Evolutionary conservation across 768 basidiomycete genomes (phyloP).

Genomic region (Hemileccinum impolitum): DNA sequence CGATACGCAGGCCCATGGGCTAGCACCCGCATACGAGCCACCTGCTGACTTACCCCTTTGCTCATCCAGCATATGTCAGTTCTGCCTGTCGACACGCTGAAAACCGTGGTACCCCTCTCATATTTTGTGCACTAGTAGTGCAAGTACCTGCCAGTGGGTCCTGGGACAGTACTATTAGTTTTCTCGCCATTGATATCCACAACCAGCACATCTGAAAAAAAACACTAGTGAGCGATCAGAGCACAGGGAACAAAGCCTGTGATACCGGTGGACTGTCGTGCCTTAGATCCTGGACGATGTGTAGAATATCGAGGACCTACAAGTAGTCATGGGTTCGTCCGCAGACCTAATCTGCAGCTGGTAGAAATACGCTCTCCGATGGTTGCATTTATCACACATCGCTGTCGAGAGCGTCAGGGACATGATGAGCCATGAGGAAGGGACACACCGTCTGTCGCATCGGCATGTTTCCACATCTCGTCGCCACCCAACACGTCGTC

Average conservation of each 20-base stretch:
- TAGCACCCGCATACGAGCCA: too few relatives aligned
- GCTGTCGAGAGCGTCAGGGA: constrained; percentile 32
- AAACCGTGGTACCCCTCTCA: too few relatives aligned
- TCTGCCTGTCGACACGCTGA: too few relatives aligned
- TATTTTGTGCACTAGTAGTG: too few relatives aligned
- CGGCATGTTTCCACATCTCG: constrained; percentile 92
- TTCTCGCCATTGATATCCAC: constrained; percentile 69
- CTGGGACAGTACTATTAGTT: constrained; percentile 35
- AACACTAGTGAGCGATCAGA: background rate
- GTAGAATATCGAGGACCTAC: constrained; percentile 22
- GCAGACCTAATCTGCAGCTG: constrained; percentile 95
- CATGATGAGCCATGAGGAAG: background rate
- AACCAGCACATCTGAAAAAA: constrained; percentile 51
- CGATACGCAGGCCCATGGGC: too few relatives aligned
- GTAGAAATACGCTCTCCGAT: constrained; percentile 85
- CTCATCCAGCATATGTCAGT: too few relatives aligned
- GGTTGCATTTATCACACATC: constrained; percentile 76
- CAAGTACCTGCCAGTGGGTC: too few relatives aligned
- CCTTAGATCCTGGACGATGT: constrained; percentile 3
- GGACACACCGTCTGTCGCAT: constrained; percentile 69
- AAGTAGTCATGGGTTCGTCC: constrained; percentile 81
- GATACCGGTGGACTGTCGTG: constrained; percentile 57
- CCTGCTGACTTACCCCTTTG: too few relatives aligned
- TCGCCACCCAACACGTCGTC: constrained; percentile 97
- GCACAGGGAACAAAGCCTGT: background rate